These are phyloP conservation scores for Phytophthora ohioensis DNA, from an alignment of 352 stramenopile species.

Conservation along the genomic window DNA sequence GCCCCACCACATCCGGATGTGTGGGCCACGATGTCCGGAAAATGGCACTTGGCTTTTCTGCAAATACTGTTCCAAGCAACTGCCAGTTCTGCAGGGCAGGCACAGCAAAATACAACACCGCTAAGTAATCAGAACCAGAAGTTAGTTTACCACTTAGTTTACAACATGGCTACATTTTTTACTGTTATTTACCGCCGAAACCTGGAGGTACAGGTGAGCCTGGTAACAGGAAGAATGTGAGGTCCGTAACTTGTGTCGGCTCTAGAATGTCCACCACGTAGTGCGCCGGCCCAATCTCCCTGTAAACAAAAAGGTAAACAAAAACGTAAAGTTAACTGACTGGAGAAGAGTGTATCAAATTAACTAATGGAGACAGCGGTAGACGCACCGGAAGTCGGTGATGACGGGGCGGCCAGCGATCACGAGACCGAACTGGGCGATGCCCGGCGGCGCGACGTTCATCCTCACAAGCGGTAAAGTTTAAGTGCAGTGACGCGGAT, in stretches of 20 bases:
- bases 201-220: conserved; percentile 65
- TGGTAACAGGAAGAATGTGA: conserved; percentile 82
- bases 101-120: conserved; percentile 78
- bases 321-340: neutral
- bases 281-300: conserved; percentile 67
- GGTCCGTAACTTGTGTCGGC: conserved; percentile 64
- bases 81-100: conserved; percentile 78
- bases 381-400: conserved; percentile 64
- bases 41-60: conserved; percentile 74
- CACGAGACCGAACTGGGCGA: conserved; percentile 74
- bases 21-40: conserved; percentile 75
- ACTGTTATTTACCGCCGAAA: conserved; percentile 46
- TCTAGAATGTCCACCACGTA: conserved; percentile 72
- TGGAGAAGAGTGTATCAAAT: neutral
- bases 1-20: conserved; percentile 63
- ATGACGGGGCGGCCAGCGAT: conserved; percentile 70
- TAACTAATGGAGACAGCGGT: neutral
- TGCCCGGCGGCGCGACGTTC: conserved; percentile 32
- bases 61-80: conserved; percentile 75
- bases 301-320: conserved; percentile 24
- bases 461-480: conserved; percentile 22
- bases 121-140: conserved; percentile 29
- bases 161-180: conserved; percentile 11
- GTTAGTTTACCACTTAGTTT: conserved; percentile 14
- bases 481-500: neutral